Evolutionary conservation across 2,329 filamentous ascomycete genomes (phyloP), one percentile per base, ranked within the genome.

Genomic region (Calonectria crousiana): DNA sequence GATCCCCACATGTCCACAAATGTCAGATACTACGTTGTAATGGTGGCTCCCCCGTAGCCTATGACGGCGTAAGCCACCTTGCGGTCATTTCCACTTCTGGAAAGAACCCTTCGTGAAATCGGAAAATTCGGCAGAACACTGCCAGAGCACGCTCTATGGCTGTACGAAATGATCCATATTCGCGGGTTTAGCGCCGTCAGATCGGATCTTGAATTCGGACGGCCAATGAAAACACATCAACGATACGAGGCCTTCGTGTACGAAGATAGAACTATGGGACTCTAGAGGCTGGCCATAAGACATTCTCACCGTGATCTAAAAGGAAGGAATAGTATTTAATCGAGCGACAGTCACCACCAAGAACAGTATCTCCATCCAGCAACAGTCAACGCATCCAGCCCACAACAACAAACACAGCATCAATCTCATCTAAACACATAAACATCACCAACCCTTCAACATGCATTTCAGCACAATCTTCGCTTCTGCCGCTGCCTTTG

Each of bases 11-110:
- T 34, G 11, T 38, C 34, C n/a, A 60, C 4, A 23, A 23, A 13
- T 60, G 67, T 51, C 67, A 60, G 30, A 69, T 38, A 32, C 67
- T 51, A 51, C 41, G 67, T 69, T 52, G 49, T 38, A 26, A 23
- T 68, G 41, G 52, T 14, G 36, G 51, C n/a, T 23, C 26, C 36
- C 9, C 26, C 8, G n/a, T 32, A 23, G 26, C 26, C 13, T 36
- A 34, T 68, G 66, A 68, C 26, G 8, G 13, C 44, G 51, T 11
- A 34, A 68, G 66, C 66, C 66, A 41, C 52, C 3, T 20, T 6
- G n/a, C 49, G 34, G 49, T 30, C 10, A 18, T 28, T 38, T 30
- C 13, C 18, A 6, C 26, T 26, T n/a, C 30, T 56, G n/a, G 26
- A 26, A 20, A 32, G 36, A 16, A 26, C 23, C 8, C 16, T n/a